Base-by-base conservation (phyloP, 1,284 basidiomycete genomes). In the Pholiota adiposa region DNA sequence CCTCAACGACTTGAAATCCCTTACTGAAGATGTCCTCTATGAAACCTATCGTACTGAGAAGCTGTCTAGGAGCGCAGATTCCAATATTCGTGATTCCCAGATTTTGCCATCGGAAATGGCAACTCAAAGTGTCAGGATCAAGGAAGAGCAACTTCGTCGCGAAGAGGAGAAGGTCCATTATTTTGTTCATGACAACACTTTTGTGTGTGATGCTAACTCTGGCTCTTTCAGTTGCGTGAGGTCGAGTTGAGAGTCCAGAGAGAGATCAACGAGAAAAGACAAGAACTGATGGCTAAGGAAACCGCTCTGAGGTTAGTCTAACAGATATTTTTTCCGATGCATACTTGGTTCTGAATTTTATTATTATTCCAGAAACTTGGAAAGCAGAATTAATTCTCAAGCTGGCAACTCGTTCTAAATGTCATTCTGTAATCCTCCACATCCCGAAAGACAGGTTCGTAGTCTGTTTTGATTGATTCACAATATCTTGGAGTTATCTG, bases 21-120 rank as follows among this genome's bases (percentile, higher is more conserved):
- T 98, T 73, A 98, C 96, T 0, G 94, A 98, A 74, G 97, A 98
- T 73, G 90, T 97, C 64, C 78, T 93, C 56, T 92, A 93, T 68
- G 96, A 98, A 77, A 96, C 94, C 48, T 97, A 97, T 77, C 93
- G 97, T 82, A 97, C 96, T 27, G 96, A 98, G 85, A 98, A 97
- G 75, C 86, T 99, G 6, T 97, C 95, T n/a, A 85, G 92, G 67
- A 93, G 88, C 25, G 92, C 94, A 59, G 86, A 92, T 67, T 78
- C 86, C 21, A 90, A 90, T 66, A 82, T 86, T 50, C 84, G 87
- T 69, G 88, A 92, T 67, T 89, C 90, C 12, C 90, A 90, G 50
- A 90, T 96, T 66, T 82, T 90, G 11, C 94, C 95, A 23, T 95
- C 97, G 71, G 96, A 98, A 71, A 85, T 98, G 62, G 95, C 94